Base-by-base conservation (phyloP, 164 flowering plant genomes). In the Buxus sempervirens region DNA sequence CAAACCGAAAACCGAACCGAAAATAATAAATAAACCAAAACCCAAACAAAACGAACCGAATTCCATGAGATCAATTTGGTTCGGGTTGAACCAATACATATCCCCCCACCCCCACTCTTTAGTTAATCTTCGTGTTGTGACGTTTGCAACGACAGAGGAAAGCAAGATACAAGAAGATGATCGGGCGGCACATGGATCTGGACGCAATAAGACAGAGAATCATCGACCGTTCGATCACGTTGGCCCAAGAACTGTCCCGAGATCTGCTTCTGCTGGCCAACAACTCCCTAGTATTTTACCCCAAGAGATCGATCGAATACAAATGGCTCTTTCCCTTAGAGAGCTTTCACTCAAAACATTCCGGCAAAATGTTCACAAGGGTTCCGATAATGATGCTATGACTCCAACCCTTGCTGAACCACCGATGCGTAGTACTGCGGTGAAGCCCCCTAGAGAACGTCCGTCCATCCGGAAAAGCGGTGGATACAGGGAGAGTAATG, bases 241-340 rank as follows among this genome's bases (percentile, higher is more conserved):
- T 93, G 23, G 27, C 51, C 1, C 75, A 55, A 75, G 90, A 91
- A 60, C 85, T 93, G 51, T 83, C 78, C 66, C 73, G 94, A 20
- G 98, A 93, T 73, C 64, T 93, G 54, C 83, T 93, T 62, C 79
- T 93, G 73, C 82, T 93, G 0, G 78, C 83, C 21, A 89, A 84
- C 88, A 93, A 93, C 65, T 91, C 91, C 4, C 45, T 85, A 27
- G 80, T 83, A 27, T 91, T 89, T 71, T 91, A 88, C 76, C 84
- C 94, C 21, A 88, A 79, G 70, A 78, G 65, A 66, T 82, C 97
- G 1, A 77, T 85, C 0, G 94, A 89, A 62, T 76, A 85, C 74
- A 80, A 78, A 55, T 75, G 9, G 97, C 91, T 5, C 20, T 79
- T 5, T 69, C 79, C 22, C 83, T 93, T 5, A 81, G 89, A 62